Evolutionary conservation across 345 rosid species (phyloP).

Genomic region (Erysimum cheiranthoides): DNA sequence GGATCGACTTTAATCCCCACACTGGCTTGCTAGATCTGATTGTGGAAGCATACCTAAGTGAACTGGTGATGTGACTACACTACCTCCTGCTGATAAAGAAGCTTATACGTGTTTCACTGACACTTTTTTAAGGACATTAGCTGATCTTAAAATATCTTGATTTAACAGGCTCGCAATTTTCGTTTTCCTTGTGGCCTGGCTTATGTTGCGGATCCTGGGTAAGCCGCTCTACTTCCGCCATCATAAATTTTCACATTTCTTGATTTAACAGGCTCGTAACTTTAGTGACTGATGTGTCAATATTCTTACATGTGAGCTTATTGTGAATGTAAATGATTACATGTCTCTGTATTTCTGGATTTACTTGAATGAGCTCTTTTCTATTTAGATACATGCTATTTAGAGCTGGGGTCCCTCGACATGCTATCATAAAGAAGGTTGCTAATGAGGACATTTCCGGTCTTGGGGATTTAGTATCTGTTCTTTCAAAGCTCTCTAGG

Average conservation of each 20-base stretch:
- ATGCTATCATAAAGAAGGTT: constrained; percentile 92
- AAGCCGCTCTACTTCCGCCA: constrained; percentile 42
- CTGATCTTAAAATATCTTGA: constrained; percentile 31
- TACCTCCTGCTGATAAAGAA: constrained; percentile 18
- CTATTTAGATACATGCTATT: constrained; percentile 82
- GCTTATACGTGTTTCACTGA: neutral
- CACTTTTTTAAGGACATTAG: constrained; percentile 22
- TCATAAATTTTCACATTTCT: constrained; percentile 27
- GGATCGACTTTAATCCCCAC: constrained; percentile 3
- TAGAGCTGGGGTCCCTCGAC: constrained; percentile 97
- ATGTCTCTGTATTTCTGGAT: constrained; percentile 21
- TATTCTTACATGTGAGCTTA: constrained; percentile 29
- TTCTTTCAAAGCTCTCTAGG: constrained; percentile 68
- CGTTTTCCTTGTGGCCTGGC: constrained; percentile 88
- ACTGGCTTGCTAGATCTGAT: constrained; percentile 17
- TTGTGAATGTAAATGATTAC: constrained; percentile 26
- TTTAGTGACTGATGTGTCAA: constrained; percentile 11
- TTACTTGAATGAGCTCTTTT: constrained; percentile 30
- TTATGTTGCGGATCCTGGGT: constrained; percentile 96
- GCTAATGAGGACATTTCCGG: constrained; percentile 77
- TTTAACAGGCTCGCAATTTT: constrained; percentile 91
- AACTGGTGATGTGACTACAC: constrained; percentile 13
- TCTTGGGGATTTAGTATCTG: constrained; percentile 70
- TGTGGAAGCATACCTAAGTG: constrained; percentile 4
- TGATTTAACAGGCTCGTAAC: constrained; percentile 4